Percentiles rank a stretch among this genome's conserved stretches.
Evolutionary conservation across 2,329 filamentous ascomycete species (phyloP).

Genomic region (Periconia sp.): DNA sequence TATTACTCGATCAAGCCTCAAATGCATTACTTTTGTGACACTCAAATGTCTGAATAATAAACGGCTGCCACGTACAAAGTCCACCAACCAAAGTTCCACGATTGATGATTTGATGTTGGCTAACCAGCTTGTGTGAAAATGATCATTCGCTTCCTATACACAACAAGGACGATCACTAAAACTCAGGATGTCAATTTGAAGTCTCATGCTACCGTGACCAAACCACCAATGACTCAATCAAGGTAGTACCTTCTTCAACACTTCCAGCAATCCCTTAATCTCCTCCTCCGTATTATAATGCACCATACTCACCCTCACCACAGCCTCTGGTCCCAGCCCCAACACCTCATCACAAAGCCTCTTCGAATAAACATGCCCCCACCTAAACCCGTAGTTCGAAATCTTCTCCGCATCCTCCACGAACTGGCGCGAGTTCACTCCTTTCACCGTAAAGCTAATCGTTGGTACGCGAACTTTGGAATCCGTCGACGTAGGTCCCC

Average conservation of each 20-base stretch:
- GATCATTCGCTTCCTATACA: too few species aligned
- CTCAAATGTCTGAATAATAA: too few species aligned
- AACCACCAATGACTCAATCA: too few species aligned
- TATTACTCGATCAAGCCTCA: too few species aligned
- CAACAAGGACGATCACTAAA: too few species aligned
- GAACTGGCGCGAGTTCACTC: conserved; percentile 57
- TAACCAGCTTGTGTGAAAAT: too few species aligned
- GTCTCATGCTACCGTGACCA: too few species aligned
- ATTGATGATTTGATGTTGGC: too few species aligned
- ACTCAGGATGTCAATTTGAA: too few species aligned
- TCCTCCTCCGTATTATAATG: conserved; percentile 73
- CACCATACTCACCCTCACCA: conserved; percentile 70
- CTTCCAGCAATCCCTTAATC: conserved; percentile 54
- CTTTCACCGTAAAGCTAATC: conserved; percentile 66
- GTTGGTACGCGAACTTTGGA: conserved; percentile 60
- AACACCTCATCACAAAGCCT: conserved; percentile 63
- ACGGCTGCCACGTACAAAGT: too few species aligned
- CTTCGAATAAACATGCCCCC: conserved; percentile 70
- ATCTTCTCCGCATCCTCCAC: conserved; percentile 64
- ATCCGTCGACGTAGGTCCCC: conserved; percentile 57
- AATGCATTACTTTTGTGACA: too few species aligned
- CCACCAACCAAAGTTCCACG: too few species aligned
- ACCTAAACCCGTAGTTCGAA: conserved; percentile 64
- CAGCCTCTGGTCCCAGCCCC: conserved; percentile 60
- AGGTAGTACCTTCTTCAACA: conserved; percentile 55